Evolutionary conservation across 2,329 filamentous ascomycete genomes (phyloP).

Genomic region (Pyrenophora graminea): DNA sequence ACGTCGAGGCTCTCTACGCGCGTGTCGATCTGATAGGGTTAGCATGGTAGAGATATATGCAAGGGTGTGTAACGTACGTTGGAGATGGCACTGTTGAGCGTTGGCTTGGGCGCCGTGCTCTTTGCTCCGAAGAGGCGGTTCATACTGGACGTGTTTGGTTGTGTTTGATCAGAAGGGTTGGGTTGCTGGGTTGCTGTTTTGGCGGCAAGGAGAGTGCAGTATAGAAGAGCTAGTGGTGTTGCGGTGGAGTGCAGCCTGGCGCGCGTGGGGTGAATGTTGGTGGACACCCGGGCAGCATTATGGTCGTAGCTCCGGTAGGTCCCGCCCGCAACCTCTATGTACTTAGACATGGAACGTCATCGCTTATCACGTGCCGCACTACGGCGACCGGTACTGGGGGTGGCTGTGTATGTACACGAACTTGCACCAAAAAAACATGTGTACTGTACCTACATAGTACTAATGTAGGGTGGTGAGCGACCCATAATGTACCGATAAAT

Average conservation of each 20-base stretch:
- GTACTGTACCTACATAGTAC: too few species aligned
- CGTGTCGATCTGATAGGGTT: slow-evolving; percentile 67
- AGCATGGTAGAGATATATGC: slow-evolving; percentile 16
- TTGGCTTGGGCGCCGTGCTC: slow-evolving; percentile 85
- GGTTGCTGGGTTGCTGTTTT: too few species aligned
- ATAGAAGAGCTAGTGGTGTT: not conserved
- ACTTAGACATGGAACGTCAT: slow-evolving; percentile 4
- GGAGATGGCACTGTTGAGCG: slow-evolving; percentile 78
- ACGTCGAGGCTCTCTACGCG: slow-evolving; percentile 88
- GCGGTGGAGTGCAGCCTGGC: not conserved
- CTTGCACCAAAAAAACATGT: too few species aligned
- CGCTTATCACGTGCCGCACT: slow-evolving; percentile 10
- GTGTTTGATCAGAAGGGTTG: too few species aligned
- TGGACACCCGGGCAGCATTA: slow-evolving; percentile 6
- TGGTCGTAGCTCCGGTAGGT: slow-evolving; percentile 13
- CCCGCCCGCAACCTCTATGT: slow-evolving; percentile 5
- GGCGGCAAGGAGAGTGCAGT: too few species aligned
- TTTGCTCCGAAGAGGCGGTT: slow-evolving; percentile 94
- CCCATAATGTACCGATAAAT: too few species aligned
- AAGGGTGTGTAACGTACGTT: slow-evolving; percentile 61
- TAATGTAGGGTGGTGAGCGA: too few species aligned
- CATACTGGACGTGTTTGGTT: slow-evolving; percentile 60
- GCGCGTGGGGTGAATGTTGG: slow-evolving; percentile 12
- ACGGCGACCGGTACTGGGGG: not conserved
- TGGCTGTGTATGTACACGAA: not conserved